These are phyloP conservation scores for Nicotiana attenuata DNA, from an alignment of 257 asterid genomes.

Conservation along the genomic window DNA sequence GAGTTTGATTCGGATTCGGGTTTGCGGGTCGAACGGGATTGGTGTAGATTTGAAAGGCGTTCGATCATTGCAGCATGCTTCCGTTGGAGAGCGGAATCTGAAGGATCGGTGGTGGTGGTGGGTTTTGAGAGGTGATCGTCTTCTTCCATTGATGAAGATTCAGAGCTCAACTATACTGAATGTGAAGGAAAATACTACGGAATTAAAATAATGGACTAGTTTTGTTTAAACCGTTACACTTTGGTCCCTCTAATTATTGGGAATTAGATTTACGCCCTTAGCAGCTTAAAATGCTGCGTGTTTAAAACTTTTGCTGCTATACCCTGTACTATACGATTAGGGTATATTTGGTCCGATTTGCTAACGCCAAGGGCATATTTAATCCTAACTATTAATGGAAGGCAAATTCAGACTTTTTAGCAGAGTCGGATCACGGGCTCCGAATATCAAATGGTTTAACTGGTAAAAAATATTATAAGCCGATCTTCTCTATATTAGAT, in stretches of 20 bases:
- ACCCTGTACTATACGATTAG: too few species aligned
- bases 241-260: neutral
- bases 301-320: too few species aligned
- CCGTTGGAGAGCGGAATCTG: slow-evolving; percentile 34
- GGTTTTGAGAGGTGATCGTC: slow-evolving; percentile 12
- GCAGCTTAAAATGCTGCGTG: too few species aligned
- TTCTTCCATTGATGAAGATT: slow-evolving; percentile 40
- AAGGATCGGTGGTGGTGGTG: neutral
- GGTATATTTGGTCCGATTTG: too few species aligned
- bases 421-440: too few species aligned
- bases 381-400: too few species aligned
- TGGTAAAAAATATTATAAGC: too few species aligned
- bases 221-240: neutral
- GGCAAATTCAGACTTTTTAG: too few species aligned
- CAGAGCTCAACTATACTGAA: neutral
- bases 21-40: slow-evolving; percentile 43
- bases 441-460: too few species aligned
- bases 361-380: too few species aligned
- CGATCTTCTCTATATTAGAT: too few species aligned
- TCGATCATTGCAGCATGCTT: slow-evolving; percentile 83
- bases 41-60: slow-evolving; percentile 71
- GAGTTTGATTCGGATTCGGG: slow-evolving; percentile 26
- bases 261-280: too few species aligned
- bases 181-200: neutral
- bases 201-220: neutral